Base-by-base conservation (phyloP, 2,329 filamentous ascomycete species). In the Verticillium dahliae region DNA sequence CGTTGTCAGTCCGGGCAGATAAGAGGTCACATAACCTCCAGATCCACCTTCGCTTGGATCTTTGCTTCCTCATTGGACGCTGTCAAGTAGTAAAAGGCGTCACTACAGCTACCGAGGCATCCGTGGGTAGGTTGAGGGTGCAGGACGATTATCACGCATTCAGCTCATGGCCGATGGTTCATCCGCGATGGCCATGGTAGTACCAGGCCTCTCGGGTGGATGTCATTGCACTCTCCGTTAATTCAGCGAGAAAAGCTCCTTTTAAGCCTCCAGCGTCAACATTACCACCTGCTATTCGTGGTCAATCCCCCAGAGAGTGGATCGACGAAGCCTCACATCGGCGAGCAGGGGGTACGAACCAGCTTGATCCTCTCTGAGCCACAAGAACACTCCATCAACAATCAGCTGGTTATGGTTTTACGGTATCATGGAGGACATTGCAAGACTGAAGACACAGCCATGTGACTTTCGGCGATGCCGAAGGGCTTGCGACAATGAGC, bases 201-300 rank as follows among this genome's bases (percentile, higher is more conserved):
- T 22, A 50, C 22, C 7, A 10, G n/a, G 18, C 14, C 1, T 50
- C 41, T 50, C 15, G 55, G 34, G 15, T 14, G 27, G 27, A 31
- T 31, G 27, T 31, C 22, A 35, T 33, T 22, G 15, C 33, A 37
- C 9, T 13, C 11, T 37, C 2, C 38, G 3, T 57, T 33, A 33
- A 45, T 58, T 18, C 38, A 58, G 57, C 57, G 57, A 58, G 57
- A 45, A 50, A 33, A 58, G 14, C 38, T 34, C 57, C 57, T 27
- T 58, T 31, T 14, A 1, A 18, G 4, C 34, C 54, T 56, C 54
- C 54, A 56, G 27, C 54, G 34, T n/a, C 22, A 31, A 31, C 54
- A 27, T 4, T 34, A 34, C 15, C 13, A 3, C 27, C 27, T 56
- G 27, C n/a, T 14, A 56, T 50, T n/a, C n/a, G 27, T 56, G 54